A percentile compares a stretch with the other conserved stretches of the same genome.
These are phyloP conservation scores for Durusdinium trenchii DNA, from an alignment of 73 alveolate species.

Conservation along the genomic window DNA sequence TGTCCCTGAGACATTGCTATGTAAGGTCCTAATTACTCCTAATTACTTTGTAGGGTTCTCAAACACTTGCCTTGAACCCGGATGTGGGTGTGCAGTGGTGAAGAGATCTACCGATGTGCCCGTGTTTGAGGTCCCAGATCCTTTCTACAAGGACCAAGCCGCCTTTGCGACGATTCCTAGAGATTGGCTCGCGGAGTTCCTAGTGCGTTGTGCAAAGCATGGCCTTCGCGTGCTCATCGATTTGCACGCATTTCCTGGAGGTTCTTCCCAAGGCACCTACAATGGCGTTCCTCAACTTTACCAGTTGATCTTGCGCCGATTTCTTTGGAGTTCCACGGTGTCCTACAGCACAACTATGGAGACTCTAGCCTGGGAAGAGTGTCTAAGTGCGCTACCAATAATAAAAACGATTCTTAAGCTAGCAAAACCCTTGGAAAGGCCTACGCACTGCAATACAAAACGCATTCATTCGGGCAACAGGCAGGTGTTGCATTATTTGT, in stretches of 20 bases:
- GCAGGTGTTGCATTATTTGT: too few species aligned
- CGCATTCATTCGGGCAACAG: too few species aligned
- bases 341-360: background rate
- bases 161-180: conserved; percentile 90
- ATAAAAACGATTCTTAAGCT: too few species aligned
- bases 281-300: conserved; percentile 7
- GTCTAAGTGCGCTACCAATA: too few species aligned
- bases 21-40: background rate
- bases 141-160: conserved; percentile 69
- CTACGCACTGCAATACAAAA: too few species aligned
- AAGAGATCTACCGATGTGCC: background rate
- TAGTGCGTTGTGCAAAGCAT: conserved; percentile 65
- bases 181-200: conserved; percentile 44
- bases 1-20: background rate
- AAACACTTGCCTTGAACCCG: background rate
- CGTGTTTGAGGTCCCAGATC: conserved; percentile 48
- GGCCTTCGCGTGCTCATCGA: conserved; percentile 53
- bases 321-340: background rate
- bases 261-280: conserved; percentile 67
- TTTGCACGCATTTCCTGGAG: conserved; percentile 80
- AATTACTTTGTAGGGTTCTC: background rate
- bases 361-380: too few species aligned
- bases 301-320: background rate
- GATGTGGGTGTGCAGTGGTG: too few species aligned
- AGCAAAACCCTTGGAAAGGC: too few species aligned